These are phyloP conservation scores for Artemisia argyi DNA, from an alignment of 129 eudicot genomes.

Conservation along the genomic window DNA sequence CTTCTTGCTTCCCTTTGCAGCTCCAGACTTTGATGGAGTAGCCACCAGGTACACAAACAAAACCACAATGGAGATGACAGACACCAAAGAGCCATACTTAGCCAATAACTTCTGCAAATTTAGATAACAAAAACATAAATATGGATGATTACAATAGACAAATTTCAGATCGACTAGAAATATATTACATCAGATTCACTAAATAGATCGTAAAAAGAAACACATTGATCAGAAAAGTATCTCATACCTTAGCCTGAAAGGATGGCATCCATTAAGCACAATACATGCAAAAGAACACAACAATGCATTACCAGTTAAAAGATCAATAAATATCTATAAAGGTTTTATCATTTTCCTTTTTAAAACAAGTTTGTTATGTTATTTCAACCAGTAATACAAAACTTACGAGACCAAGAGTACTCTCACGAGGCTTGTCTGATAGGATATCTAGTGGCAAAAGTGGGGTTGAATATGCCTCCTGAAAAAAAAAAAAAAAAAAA, in stretches of 20 bases:
- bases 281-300: conserved; percentile 36
- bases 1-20: conserved; percentile 50
- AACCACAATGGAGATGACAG: conserved; percentile 44
- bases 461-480: conserved; percentile 45
- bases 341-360: not conserved
- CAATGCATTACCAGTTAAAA: conserved; percentile 17
- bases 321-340: not conserved
- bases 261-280: conserved; percentile 25
- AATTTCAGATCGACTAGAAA: not conserved
- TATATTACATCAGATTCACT: not conserved
- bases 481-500: not conserved
- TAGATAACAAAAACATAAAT: not conserved
- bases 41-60: conserved; percentile 39
- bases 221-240: not conserved
- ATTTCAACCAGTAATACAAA: not conserved
- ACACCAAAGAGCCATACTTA: conserved; percentile 44
- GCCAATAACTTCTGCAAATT: conserved; percentile 50
- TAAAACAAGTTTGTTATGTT: not conserved
- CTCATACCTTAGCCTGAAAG: conserved; percentile 58
- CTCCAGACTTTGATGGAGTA: conserved; percentile 39
- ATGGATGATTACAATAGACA: not conserved
- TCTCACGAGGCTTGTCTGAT: conserved; percentile 43
- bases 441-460: conserved; percentile 56
- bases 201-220: not conserved
- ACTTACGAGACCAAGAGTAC: conserved; percentile 61